Evolutionary conservation across 371 early-diverging fungal species (phyloP), one percentile per base, ranked within the genome.

Genomic region (Blastocladiella emersonii): DNA sequence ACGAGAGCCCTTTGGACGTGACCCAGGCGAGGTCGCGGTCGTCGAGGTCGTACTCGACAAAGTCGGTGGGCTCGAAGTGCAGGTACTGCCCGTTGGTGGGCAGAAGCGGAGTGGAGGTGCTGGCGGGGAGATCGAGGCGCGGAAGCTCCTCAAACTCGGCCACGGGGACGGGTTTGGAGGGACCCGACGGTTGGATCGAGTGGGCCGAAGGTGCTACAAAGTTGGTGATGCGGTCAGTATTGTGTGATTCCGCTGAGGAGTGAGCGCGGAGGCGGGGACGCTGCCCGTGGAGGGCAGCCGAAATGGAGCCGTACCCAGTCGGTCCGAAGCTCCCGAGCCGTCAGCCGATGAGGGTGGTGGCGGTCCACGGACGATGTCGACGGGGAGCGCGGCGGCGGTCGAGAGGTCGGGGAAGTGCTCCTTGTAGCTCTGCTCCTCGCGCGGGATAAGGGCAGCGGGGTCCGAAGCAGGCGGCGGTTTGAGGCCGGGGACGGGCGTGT

Each of bases 41-140:
- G 72, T 97, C 97, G 89, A 98, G 87, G 72, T 98, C 98, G 69
- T 97, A 98, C 71, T 98, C 98, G 36, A 93, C 81, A 2, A 30
- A 30, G 30, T 25, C 27, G 13, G 53, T 80, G 76, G 34, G 78
- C 81, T 23, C 82, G 79, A 41, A 92, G 78, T 39, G 93, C 91
- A 23, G 74, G 79, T 67, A 94, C 95, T 0, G 87, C 78, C 25
- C 90, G 89, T 71, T 94, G 93, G 79, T 23, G 3, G 34, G 35
- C 10, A 41, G 41, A 64, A 35, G 19, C 25, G 57, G 0, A 19
- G 39, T 21, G 12, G 32, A 45, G 13, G 32, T 23, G 35, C 36
- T 45, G 34, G 37, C 41, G 44, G 17, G 13, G 32, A 6, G 10
- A n/a, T 6, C 8, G 25, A 23, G 25, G 19, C 23, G 23, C 7